Evolutionary conservation across 2,329 filamentous ascomycete genomes (phyloP).

Genomic region (Tolypocladium cylindrosporum): DNA sequence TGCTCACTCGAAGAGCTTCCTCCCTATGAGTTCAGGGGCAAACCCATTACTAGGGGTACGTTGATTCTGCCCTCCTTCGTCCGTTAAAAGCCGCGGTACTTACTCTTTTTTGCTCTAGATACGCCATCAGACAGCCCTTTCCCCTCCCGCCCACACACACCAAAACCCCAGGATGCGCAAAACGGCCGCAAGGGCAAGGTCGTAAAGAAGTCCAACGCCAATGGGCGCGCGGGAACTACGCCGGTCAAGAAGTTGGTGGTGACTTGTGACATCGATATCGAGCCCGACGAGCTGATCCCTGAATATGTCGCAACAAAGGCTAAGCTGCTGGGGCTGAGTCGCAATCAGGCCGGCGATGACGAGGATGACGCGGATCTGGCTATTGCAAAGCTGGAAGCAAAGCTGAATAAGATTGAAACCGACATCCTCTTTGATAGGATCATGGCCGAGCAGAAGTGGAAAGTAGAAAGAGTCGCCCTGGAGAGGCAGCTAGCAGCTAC

Average conservation of each 20-base stretch:
- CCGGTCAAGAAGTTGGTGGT: slow-evolving; percentile 32
- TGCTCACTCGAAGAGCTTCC: slow-evolving; percentile 60
- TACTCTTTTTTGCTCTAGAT: slow-evolving; percentile 22
- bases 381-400: slow-evolving; percentile 58
- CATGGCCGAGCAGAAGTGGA: slow-evolving; percentile 58
- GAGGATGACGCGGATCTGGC: slow-evolving; percentile 29
- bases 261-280: slow-evolving; percentile 58
- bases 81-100: not conserved
- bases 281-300: slow-evolving; percentile 65
- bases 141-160: slow-evolving; percentile 39
- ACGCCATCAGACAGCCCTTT: slow-evolving; percentile 39
- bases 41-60: slow-evolving; percentile 26
- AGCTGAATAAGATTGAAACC: slow-evolving; percentile 66
- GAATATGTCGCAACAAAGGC: slow-evolving; percentile 68
- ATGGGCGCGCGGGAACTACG: slow-evolving; percentile 10
- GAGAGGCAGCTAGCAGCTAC: slow-evolving; percentile 50
- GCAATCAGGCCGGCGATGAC: not conserved
- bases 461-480: slow-evolving; percentile 43
- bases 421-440: slow-evolving; percentile 66
- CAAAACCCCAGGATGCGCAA: slow-evolving; percentile 22
- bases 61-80: not conserved
- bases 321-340: slow-evolving; percentile 47
- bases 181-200: slow-evolving; percentile 23
- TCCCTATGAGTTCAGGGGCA: slow-evolving; percentile 47
- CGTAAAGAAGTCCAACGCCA: slow-evolving; percentile 10